A percentile compares a stretch with the other conserved stretches of the same genome.
Conservation (phyloP, 2,329 filamentous ascomycete species). For the Alternaria arborescens region DNA sequence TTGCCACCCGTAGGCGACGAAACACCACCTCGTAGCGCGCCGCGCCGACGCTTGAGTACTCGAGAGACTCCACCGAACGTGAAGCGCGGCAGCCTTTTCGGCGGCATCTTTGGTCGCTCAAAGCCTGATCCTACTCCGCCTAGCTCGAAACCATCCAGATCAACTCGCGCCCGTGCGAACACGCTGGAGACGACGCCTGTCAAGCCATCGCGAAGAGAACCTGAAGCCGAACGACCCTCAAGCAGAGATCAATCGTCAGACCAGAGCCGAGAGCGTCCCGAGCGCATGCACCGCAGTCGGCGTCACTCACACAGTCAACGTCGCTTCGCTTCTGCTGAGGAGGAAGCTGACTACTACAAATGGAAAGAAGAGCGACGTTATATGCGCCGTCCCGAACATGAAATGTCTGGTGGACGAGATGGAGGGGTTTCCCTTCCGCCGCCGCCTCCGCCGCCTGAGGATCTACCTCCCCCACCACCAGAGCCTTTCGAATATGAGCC, state of each 20-base stretch:
- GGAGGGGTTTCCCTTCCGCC: constrained; percentile 32
- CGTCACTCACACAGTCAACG: constrained; percentile 39
- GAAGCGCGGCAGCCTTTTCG: constrained; percentile 42
- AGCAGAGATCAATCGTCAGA: constrained; percentile 46
- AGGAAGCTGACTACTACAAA: constrained; percentile 45
- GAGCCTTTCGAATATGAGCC: constrained; percentile 32
- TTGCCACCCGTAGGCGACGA: constrained; percentile 28
- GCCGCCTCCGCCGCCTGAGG: constrained; percentile 22
- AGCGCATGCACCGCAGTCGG: constrained; percentile 43
- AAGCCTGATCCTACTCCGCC: constrained; percentile 41
- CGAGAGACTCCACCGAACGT: constrained; percentile 36
- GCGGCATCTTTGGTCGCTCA: constrained; percentile 45
- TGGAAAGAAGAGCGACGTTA: constrained; percentile 43
- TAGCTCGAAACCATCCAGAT: constrained; percentile 34
- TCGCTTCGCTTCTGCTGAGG: constrained; percentile 39
- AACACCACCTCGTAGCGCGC: constrained; percentile 32
- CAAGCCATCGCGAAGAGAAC: constrained; percentile 29
- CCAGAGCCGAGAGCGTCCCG: constrained; percentile 43
- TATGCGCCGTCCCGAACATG: constrained; percentile 33
- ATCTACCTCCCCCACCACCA: constrained; percentile 28
- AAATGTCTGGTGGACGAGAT: constrained; percentile 40
- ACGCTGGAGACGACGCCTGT: constrained; percentile 28
- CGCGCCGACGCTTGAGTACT: constrained; percentile 37
- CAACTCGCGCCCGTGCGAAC: constrained; percentile 36
- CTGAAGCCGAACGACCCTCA: constrained; percentile 32